Percentiles rank a stretch among this genome's conserved stretches.
phyloP scores from a whole-genome alignment of 306 rosid genomes.

The Sechiopsis laciniata region DNA sequence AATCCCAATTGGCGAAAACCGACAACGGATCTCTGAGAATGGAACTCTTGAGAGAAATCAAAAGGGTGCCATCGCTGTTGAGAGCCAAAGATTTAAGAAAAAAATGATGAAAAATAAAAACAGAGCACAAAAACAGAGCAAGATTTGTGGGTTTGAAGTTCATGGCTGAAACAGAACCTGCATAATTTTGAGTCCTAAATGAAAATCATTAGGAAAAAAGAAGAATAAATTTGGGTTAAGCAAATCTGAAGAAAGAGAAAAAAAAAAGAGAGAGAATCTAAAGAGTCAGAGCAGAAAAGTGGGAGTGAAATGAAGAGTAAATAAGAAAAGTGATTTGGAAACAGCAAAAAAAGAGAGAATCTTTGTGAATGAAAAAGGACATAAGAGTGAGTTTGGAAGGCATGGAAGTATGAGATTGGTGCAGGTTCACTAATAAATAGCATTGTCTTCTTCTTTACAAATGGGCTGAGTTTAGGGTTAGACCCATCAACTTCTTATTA shows the following conservation, averaged over 20 bases:
- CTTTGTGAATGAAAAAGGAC: neutral
- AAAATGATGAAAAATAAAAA: slow-evolving; percentile 18
- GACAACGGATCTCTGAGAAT: slow-evolving; percentile 73
- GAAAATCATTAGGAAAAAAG: slow-evolving; percentile 39
- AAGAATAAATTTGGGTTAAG: neutral
- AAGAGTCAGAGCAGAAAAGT: neutral
- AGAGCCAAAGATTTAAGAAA: slow-evolving; percentile 45
- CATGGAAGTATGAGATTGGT: neutral
- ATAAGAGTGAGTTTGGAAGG: slow-evolving; percentile 10
- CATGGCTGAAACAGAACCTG: slow-evolving; percentile 30
- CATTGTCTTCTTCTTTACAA: neutral
- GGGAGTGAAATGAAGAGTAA: neutral
- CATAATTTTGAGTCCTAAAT: slow-evolving; percentile 38
- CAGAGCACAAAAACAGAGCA: slow-evolving; percentile 36
- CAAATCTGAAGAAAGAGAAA: neutral
- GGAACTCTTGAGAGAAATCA: slow-evolving; percentile 69
- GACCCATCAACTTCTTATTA: too few species aligned
- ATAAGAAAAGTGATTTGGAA: neutral
- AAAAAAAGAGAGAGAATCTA: neutral
- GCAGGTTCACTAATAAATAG: neutral
- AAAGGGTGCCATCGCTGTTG: slow-evolving; percentile 54
- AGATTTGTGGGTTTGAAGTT: slow-evolving; percentile 28
- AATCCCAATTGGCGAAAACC: slow-evolving; percentile 60
- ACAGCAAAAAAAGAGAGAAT: neutral
- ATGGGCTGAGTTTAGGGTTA: neutral